Evolutionary conservation across 2,329 filamentous ascomycete genomes (phyloP).

Genomic region (Hypoxylon sp.): DNA sequence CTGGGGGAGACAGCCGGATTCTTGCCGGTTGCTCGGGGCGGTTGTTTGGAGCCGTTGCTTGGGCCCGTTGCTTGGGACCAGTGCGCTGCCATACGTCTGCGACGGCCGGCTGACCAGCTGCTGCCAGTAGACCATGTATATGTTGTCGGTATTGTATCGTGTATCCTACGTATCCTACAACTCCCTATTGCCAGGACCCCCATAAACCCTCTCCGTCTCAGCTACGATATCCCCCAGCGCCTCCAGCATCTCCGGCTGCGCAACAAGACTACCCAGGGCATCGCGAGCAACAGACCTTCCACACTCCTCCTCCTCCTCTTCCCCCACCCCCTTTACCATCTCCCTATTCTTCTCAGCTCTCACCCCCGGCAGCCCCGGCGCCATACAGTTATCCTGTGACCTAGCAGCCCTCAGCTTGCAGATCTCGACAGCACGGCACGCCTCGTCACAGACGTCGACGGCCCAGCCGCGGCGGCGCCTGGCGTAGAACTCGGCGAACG

Average conservation of each 20-base stretch:
- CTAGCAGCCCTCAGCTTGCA: constrained; percentile 62
- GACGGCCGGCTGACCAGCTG: too few species aligned
- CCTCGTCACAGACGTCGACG: constrained; percentile 38
- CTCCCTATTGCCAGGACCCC: too few species aligned
- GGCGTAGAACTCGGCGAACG: constrained; percentile 57
- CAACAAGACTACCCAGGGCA: constrained; percentile 25
- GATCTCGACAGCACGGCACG: constrained; percentile 54
- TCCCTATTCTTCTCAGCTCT: constrained; percentile 31
- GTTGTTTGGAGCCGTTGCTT: too few species aligned
- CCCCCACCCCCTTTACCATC: constrained; percentile 27
- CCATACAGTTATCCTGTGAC: constrained; percentile 60
- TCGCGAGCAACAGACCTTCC: constrained; percentile 34
- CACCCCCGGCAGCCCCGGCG: constrained; percentile 44
- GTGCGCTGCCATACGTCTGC: too few species aligned
- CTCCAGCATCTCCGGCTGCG: constrained; percentile 21
- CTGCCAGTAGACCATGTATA: too few species aligned
- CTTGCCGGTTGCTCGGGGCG: too few species aligned
- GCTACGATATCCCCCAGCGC: constrained; percentile 23
- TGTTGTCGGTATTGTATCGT: too few species aligned
- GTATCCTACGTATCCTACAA: too few species aligned
- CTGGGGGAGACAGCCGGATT: too few species aligned
- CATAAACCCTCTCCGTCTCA: not conserved
- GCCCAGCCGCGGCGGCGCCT: constrained; percentile 58
- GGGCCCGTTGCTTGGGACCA: too few species aligned
- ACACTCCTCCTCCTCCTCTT: constrained; percentile 30